phyloP scores from a whole-genome alignment of 2,329 filamentous ascomycete species.

The Seiridium unicorne region DNA sequence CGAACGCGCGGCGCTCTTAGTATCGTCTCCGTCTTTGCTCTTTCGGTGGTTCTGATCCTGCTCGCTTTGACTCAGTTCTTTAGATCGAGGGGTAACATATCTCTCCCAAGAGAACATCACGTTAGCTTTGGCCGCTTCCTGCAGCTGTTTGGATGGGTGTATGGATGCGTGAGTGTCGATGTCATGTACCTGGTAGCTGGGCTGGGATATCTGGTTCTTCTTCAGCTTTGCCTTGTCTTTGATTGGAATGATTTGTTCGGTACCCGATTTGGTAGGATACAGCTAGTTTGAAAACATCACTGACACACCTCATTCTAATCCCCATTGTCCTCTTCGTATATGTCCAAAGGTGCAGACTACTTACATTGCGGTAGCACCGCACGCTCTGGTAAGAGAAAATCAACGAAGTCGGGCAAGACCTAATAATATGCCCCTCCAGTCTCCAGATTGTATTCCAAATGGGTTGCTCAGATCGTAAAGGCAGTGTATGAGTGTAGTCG shows the following conservation, averaged over 20 bases:
- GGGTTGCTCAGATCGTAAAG: no score
- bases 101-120: constrained; percentile 1
- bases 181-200: constrained; percentile 13
- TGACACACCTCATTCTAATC: no score
- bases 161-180: constrained; percentile 12
- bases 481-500: no score
- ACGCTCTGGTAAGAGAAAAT: no score
- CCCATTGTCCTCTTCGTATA: no score
- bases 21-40: constrained; percentile 6
- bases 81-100: constrained; percentile 8
- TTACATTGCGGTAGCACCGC: no score
- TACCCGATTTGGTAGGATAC: constrained; percentile 10
- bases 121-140: constrained; percentile 6
- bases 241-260: constrained; percentile 12
- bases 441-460: no score
- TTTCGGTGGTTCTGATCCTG: constrained; percentile 7
- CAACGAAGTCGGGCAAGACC: no score
- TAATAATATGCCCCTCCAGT: no score
- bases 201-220: constrained; percentile 10
- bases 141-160: constrained; percentile 9
- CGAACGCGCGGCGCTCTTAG: constrained; percentile 11
- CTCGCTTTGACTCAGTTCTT: constrained; percentile 11
- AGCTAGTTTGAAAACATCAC: constrained; percentile 7
- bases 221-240: constrained; percentile 10
- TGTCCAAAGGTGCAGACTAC: no score